phyloP scores from a whole-genome alignment of 2,329 filamentous ascomycete genomes.

The Ilyonectria sp. region DNA sequence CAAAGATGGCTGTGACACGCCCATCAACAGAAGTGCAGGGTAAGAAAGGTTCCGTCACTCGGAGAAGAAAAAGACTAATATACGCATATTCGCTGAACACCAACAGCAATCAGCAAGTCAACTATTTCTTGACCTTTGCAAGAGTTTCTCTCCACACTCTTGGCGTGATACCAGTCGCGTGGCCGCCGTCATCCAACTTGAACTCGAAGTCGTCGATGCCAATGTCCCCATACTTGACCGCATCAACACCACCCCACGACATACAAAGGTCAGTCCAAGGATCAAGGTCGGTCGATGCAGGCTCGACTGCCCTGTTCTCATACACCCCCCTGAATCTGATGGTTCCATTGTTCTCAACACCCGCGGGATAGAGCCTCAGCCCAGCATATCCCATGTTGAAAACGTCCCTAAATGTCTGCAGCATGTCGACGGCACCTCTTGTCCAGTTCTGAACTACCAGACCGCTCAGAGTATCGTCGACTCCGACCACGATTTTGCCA shows the following conservation, averaged over 20 bases:
- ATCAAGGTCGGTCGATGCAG: not conserved
- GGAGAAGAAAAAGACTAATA: too few relatives aligned
- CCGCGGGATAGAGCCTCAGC: conserved; percentile 3
- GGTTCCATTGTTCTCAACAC: not conserved
- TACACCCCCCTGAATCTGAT: conserved; percentile 6
- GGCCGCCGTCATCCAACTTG: not conserved
- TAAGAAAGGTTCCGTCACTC: too few relatives aligned
- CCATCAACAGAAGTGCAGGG: too few relatives aligned
- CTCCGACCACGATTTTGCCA: not conserved
- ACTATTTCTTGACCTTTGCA: too few relatives aligned
- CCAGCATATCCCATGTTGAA: not conserved
- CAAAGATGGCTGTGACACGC: too few relatives aligned
- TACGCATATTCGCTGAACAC: too few relatives aligned
- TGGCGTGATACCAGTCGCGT: conserved; percentile 4
- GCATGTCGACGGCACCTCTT: conserved; percentile 3
- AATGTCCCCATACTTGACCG: conserved; percentile 12
- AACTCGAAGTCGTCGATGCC: conserved; percentile 21
- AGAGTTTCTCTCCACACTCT: conserved; percentile 11
- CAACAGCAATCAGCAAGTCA: too few relatives aligned
- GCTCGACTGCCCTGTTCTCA: not conserved
- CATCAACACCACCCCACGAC: conserved; percentile 9
- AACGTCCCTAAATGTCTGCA: not conserved
- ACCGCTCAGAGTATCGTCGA: conserved; percentile 6
- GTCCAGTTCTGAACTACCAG: conserved; percentile 12
- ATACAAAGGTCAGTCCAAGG: conserved; percentile 16